Conservation (phyloP, 208 protist species). For the Wallacemonas sp. region DNA sequence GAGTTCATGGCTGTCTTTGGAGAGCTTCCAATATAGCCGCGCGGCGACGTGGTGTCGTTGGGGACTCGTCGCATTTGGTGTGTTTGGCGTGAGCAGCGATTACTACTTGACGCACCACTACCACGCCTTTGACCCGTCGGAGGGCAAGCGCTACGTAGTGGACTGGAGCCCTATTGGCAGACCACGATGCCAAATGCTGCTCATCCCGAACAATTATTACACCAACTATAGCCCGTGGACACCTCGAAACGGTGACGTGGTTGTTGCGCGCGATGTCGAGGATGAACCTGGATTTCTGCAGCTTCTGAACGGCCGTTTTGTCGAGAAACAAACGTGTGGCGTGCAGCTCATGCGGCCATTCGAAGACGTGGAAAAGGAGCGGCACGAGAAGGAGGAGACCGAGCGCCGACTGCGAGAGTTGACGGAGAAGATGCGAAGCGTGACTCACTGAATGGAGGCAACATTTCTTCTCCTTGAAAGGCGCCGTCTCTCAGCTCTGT, state of each 20-base stretch:
- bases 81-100: constrained; percentile 70
- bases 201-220: constrained; percentile 80
- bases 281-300: constrained; percentile 75
- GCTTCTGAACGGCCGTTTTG: constrained; percentile 80
- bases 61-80: constrained; percentile 51
- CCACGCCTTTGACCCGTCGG: constrained; percentile 60
- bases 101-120: constrained; percentile 88
- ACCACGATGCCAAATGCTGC: constrained; percentile 66
- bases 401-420: background rate
- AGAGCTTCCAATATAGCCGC: constrained; percentile 66
- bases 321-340: constrained; percentile 81
- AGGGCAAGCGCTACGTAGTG: constrained; percentile 64
- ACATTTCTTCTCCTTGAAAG: background rate
- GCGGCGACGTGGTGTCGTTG: constrained; percentile 63
- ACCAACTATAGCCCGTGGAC: constrained; percentile 87
- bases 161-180: constrained; percentile 82
- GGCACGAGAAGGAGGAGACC: constrained; percentile 15
- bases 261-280: constrained; percentile 68
- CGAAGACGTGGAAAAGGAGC: constrained; percentile 42
- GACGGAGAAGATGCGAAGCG: background rate
- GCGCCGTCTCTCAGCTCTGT: background rate
- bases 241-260: constrained; percentile 78
- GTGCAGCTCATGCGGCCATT: constrained; percentile 59
- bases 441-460: too few relatives aligned
- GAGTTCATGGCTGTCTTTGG: constrained; percentile 81